Conservation (phyloP, 352 stramenopile species). For the Hyaloperonospora arabidopsidis region DNA sequence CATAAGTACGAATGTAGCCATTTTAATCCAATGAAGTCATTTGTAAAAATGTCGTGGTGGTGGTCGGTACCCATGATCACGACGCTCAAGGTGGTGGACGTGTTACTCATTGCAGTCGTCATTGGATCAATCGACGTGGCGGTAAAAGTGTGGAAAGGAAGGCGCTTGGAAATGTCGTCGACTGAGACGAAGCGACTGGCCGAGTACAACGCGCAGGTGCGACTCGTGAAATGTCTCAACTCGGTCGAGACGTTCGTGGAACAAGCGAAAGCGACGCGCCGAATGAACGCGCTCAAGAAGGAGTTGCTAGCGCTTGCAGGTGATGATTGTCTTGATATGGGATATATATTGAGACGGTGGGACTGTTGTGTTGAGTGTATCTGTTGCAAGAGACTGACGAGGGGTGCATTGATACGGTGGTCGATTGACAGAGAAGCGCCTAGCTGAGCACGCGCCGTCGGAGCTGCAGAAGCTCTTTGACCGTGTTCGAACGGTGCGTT, state of each 20-base stretch:
- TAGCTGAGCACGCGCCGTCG: conserved; percentile 56
- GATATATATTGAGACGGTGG: no score
- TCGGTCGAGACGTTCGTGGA: conserved; percentile 85
- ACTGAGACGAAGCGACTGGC: conserved; percentile 48
- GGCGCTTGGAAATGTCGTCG: conserved; percentile 43
- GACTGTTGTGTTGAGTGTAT: no score
- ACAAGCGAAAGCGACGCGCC: conserved; percentile 76
- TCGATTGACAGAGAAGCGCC: conserved; percentile 44
- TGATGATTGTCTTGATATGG: conserved; percentile 8
- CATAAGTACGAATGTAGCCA: conserved; percentile 25
- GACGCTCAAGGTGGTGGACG: conserved; percentile 56
- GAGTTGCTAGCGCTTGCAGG: conserved; percentile 73
- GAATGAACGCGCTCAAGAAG: conserved; percentile 84
- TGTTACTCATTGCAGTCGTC: conserved; percentile 54
- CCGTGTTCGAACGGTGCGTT: conserved; percentile 58
- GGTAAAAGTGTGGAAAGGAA: conserved; percentile 49
- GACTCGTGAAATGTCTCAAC: conserved; percentile 75
- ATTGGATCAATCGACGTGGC: conserved; percentile 45
- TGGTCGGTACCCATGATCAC: conserved; percentile 40
- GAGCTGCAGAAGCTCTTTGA: conserved; percentile 69
- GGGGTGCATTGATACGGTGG: conserved; percentile 5
- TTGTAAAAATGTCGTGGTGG: conserved; percentile 9
- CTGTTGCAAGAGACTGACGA: no score
- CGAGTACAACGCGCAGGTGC: conserved; percentile 73
- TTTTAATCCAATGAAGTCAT: not conserved